Evolutionary conservation across 2,329 filamentous ascomycete species (phyloP).

Genomic region (Pleurostoma richardsiae): DNA sequence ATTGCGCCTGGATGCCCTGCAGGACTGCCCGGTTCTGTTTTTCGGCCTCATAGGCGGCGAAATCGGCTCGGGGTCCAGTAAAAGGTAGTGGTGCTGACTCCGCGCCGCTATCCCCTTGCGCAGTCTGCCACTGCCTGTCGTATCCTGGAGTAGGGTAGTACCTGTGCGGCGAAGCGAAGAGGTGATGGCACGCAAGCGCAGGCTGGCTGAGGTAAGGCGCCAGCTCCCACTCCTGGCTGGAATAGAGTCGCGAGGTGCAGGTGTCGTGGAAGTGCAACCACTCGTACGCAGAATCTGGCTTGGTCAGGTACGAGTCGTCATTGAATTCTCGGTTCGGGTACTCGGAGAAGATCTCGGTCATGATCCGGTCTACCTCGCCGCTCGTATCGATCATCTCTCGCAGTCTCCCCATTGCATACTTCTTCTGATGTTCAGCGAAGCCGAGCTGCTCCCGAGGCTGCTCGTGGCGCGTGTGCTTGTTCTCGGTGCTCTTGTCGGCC

Average conservation of each 20-base stretch:
- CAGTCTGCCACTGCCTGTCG: slow-evolving; percentile 37
- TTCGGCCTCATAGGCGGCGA: slow-evolving; percentile 70
- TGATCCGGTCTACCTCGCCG: slow-evolving; percentile 72
- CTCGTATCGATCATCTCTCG: slow-evolving; percentile 74
- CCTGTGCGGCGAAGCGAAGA: slow-evolving; percentile 73
- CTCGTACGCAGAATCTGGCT: slow-evolving; percentile 83
- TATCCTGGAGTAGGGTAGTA: slow-evolving; percentile 33
- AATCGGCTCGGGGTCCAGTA: slow-evolving; percentile 76
- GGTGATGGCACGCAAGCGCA: slow-evolving; percentile 81
- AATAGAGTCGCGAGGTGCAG: slow-evolving; percentile 72
- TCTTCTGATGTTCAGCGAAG: slow-evolving; percentile 69
- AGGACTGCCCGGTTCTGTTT: slow-evolving; percentile 75
- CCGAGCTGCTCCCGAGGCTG: slow-evolving; percentile 58
- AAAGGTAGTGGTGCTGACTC: slow-evolving; percentile 63
- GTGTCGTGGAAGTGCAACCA: slow-evolving; percentile 93
- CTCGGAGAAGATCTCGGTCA: slow-evolving; percentile 77
- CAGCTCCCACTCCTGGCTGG: slow-evolving; percentile 91
- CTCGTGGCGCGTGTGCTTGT: slow-evolving; percentile 43
- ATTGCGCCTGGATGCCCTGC: slow-evolving; percentile 64
- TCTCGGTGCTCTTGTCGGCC: slow-evolving; percentile 28
- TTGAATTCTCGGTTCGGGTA: slow-evolving; percentile 88
- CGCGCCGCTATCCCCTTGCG: slow-evolving; percentile 40
- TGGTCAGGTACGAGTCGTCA: slow-evolving; percentile 85
- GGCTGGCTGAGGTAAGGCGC: slow-evolving; percentile 82
- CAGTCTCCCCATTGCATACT: slow-evolving; percentile 65